phyloP scores from a whole-genome alignment of 139 green algal species.

The Tetradesmus obliquus region DNA sequence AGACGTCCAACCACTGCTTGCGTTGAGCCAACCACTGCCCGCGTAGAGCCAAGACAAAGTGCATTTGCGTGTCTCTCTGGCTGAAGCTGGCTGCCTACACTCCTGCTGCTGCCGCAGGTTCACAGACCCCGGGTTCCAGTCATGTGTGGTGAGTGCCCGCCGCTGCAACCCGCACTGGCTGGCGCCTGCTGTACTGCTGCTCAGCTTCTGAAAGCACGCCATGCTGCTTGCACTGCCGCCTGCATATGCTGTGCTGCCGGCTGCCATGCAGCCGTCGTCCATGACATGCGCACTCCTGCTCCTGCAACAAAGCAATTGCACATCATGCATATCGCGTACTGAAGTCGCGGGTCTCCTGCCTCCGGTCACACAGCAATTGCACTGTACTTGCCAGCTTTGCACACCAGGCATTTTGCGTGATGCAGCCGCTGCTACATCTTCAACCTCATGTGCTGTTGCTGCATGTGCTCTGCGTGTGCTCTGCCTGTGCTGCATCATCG shows the following conservation, averaged over 20 bases:
- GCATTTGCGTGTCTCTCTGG: not conserved
- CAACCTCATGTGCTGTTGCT: not conserved
- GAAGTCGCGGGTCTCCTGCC: no score
- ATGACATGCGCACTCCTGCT: not conserved
- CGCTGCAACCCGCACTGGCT: not conserved
- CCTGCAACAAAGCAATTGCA: no score
- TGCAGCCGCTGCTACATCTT: not conserved
- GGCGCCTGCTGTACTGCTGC: not conserved
- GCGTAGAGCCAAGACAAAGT: no score
- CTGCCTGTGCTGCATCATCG: not conserved
- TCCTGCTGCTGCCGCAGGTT: not conserved
- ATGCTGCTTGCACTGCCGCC: no score
- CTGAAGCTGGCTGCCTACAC: not conserved
- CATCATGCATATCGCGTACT: no score
- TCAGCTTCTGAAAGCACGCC: not conserved
- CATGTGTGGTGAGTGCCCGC: constrained; percentile 51
- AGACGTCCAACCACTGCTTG: no score
- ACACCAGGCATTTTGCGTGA: not conserved
- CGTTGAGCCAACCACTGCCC: no score
- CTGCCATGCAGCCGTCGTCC: not conserved
- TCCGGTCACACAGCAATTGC: no score
- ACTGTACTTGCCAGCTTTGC: no score
- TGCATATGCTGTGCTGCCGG: not conserved
- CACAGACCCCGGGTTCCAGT: constrained; percentile 53
- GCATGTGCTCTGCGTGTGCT: not conserved